Base-by-base conservation (phyloP, 306 rosid genomes). In the Fragaria ananassa region DNA sequence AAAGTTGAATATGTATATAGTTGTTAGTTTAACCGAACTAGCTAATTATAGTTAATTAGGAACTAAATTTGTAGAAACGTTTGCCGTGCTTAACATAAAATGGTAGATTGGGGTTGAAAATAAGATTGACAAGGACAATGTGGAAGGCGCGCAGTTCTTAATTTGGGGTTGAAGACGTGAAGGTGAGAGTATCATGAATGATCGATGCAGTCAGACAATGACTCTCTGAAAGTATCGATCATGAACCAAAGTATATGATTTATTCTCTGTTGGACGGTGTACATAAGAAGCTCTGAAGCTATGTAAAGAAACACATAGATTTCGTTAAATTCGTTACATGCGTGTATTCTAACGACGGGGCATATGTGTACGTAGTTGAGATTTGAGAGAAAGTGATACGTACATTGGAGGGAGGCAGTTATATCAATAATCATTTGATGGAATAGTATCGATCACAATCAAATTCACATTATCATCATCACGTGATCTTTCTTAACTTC, bases 381-480 rank as follows among this genome's bases (percentile, higher is more conserved):
- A 37, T 21, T 37, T 18, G 47, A 37, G 46, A 29, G 57, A 70
- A 47, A 70, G 57, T 34, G 25, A 17, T 49, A 49, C 31, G 41
- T 5, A 37, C 7, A 46, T 17, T 17, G 27, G 39, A 47, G 42
- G 51, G 42, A 70, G 74, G 15, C 41, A 70, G 8, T 47, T 47
- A 60, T 50, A 34, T 51, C 63, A 71, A 51, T 71, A 71, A 51
- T 71, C 63, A 34, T 50, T 39, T 64, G 51, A 77, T 47, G 37
- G 31, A 15, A 65, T 77, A 76, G 37, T n/a, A 61, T 61, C 41
- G 44, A 60, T 77, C 81, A 21, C 79, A 77, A 68, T 77, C 81
- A 37, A 61, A 42, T 67, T 76, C 81, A 77, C 75, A 66, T 25
- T 78, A 39, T 72, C 46, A 39, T 72, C 46, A 31, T 39, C 81